A percentile compares a stretch with the other conserved stretches of the same genome.
Conservation (phyloP, 441 rosid genomes). For the Syzygium malaccense region DNA sequence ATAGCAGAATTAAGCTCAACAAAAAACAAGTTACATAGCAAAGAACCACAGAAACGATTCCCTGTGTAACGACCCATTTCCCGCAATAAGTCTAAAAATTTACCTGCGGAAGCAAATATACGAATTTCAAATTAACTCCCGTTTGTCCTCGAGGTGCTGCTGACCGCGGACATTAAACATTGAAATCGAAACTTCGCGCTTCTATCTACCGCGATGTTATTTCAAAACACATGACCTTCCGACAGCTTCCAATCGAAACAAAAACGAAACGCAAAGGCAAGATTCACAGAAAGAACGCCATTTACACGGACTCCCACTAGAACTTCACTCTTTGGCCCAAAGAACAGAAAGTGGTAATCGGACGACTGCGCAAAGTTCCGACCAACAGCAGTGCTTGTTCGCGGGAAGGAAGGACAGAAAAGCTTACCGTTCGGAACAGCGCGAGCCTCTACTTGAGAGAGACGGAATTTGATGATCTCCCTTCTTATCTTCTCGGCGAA, state of each 20-base stretch:
- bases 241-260: neutral
- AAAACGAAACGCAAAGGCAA: neutral
- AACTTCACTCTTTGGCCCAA: neutral
- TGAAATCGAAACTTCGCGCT: neutral
- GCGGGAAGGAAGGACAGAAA: neutral
- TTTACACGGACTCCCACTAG: neutral
- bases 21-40: neutral
- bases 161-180: neutral
- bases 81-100: neutral
- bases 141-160: neutral
- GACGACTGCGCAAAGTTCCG: neutral
- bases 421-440: neutral
- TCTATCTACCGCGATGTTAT: neutral
- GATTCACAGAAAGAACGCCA: neutral
- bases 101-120: neutral
- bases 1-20: neutral
- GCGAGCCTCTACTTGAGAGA: neutral
- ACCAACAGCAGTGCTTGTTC: neutral
- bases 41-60: neutral
- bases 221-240: neutral
- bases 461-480: neutral
- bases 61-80: neutral
- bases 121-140: neutral
- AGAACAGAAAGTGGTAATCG: neutral
- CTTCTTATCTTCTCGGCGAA: neutral